phyloP scores from a whole-genome alignment of 768 basidiomycete genomes.

The Trametes cingulata region DNA sequence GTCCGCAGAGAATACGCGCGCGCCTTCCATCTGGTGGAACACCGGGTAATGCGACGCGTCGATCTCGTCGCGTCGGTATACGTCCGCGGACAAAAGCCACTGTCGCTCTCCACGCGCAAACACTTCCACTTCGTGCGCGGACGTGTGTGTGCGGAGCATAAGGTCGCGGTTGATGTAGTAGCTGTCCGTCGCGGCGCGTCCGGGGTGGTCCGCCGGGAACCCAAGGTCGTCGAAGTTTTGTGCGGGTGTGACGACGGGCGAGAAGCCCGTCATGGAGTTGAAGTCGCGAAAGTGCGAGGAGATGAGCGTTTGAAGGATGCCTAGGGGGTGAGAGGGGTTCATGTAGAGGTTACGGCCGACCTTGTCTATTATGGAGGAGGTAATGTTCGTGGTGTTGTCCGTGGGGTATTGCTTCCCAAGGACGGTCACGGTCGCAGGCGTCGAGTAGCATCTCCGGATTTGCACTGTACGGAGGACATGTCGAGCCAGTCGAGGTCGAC shows the following conservation, averaged over 20 bases:
- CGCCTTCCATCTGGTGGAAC: constrained; percentile 98
- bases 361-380: constrained; percentile 82
- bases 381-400: constrained; percentile 85
- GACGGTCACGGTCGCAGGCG: constrained; percentile 7
- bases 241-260: constrained; percentile 85
- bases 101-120: constrained; percentile 73
- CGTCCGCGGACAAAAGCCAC: constrained; percentile 95
- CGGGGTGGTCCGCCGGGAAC: constrained; percentile 92
- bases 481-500: constrained; percentile 3
- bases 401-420: constrained; percentile 61
- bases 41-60: constrained; percentile 96
- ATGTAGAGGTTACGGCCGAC: constrained; percentile 74
- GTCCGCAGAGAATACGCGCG: constrained; percentile 71
- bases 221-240: constrained; percentile 98
- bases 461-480: background rate
- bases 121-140: constrained; percentile 95
- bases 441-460: constrained; percentile 15
- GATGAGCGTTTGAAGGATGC: constrained; percentile 80
- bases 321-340: constrained; percentile 78
- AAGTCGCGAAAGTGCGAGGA: constrained; percentile 82
- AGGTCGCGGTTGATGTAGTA: constrained; percentile 91
- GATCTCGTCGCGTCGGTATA: constrained; percentile 97
- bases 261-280: constrained; percentile 71
- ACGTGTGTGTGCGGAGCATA: constrained; percentile 97
- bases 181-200: constrained; percentile 85